These are phyloP conservation scores for Dryas integrifolia DNA, from an alignment of 331 rosid species.

Conservation along the genomic window DNA sequence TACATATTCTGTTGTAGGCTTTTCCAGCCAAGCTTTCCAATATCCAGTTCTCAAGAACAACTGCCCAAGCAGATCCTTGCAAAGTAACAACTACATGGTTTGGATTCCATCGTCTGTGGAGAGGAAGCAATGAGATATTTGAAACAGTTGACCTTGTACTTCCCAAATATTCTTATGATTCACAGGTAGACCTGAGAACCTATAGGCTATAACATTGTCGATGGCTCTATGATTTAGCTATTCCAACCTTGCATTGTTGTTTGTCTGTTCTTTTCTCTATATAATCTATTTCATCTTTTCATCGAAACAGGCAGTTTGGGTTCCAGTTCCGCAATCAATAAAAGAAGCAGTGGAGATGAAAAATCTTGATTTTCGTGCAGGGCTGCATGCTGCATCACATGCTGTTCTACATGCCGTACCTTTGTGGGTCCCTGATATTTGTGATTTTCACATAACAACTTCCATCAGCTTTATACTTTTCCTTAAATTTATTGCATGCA, in stretches of 20 bases:
- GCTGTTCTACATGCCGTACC: conserved; percentile 85
- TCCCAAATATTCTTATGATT: conserved; percentile 64
- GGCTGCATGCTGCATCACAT: conserved; percentile 96
- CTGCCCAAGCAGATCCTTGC: conserved; percentile 71
- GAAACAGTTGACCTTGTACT: conserved; percentile 68
- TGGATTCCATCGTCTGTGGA: conserved; percentile 68
- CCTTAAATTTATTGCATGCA: conserved; percentile 5
- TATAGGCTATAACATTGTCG: background rate
- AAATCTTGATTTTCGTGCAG: conserved; percentile 78
- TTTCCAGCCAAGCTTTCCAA: conserved; percentile 50
- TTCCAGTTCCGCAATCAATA: conserved; percentile 67
- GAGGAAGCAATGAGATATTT: conserved; percentile 59
- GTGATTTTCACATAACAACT: background rate
- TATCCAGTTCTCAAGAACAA: conserved; percentile 41
- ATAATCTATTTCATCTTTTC: conserved; percentile 10
- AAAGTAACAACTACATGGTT: conserved; percentile 81
- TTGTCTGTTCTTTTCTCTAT: background rate
- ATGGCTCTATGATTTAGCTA: background rate
- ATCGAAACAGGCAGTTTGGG: conserved; percentile 80
- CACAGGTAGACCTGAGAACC: conserved; percentile 56
- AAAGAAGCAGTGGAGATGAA: conserved; percentile 50
- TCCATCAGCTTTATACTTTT: background rate
- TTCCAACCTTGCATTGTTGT: conserved; percentile 1
- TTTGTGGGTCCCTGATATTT: conserved; percentile 55
- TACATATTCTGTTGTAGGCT: conserved; percentile 51